Percentiles rank a stretch among this genome's conserved stretches.
Evolutionary conservation across 2,329 filamentous ascomycete genomes (phyloP).

Genomic region (Colletotrichum paranaense): DNA sequence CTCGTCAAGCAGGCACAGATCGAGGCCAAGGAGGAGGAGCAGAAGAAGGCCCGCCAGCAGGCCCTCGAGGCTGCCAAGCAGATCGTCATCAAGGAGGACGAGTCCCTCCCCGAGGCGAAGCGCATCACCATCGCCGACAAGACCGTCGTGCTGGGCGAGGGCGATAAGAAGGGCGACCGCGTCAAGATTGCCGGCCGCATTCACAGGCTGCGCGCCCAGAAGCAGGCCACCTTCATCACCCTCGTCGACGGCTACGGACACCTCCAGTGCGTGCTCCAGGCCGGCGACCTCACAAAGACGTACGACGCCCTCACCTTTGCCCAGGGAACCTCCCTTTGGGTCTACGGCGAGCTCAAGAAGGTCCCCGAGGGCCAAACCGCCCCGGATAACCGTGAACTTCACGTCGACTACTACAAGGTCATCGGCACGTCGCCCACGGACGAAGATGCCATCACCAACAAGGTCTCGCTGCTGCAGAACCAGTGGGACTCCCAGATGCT

Average conservation of each 20-base stretch:
- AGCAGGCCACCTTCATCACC: conserved; percentile 88
- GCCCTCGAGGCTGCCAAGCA: conserved; percentile 81
- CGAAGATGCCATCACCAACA: conserved; percentile 92
- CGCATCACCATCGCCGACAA: conserved; percentile 82
- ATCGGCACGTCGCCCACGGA: conserved; percentile 84
- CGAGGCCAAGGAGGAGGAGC: conserved; percentile 76
- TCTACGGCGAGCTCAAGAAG: conserved; percentile 85
- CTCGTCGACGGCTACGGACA: conserved; percentile 85
- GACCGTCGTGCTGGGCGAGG: conserved; percentile 69
- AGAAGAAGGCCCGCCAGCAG: conserved; percentile 70
- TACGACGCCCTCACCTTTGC: conserved; percentile 90
- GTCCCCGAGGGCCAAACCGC: conserved; percentile 83
- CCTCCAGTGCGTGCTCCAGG: conserved; percentile 83
- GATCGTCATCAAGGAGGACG: conserved; percentile 75
- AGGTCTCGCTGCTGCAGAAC: conserved; percentile 60
- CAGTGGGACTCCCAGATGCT: conserved; percentile 73
- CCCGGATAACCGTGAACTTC: conserved; percentile 86
- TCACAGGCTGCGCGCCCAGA: conserved; percentile 83
- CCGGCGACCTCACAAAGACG: conserved; percentile 86
- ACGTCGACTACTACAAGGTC: conserved; percentile 89
- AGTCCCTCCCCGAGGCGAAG: conserved; percentile 77
- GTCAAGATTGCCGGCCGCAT: conserved; percentile 87
- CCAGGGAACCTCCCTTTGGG: conserved; percentile 86
- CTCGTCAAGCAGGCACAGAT: conserved; percentile 80
- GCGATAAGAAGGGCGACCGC: conserved; percentile 73